A percentile compares a stretch with the other conserved stretches of the same genome.
Evolutionary conservation across 768 basidiomycete genomes (phyloP).

Genomic region (Termitomyces bulborhizus): DNA sequence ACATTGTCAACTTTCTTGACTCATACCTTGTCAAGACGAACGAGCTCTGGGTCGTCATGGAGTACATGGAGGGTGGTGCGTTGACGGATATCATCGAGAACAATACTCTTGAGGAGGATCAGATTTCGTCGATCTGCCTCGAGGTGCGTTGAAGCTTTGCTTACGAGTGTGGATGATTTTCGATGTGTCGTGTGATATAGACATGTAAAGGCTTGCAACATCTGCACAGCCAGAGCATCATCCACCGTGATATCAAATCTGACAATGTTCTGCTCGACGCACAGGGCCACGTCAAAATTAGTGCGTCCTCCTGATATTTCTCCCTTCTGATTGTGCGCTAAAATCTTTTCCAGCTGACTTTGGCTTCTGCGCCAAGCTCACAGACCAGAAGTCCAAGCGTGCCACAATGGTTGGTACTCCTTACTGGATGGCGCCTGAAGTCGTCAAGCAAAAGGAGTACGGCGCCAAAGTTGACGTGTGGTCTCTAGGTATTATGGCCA

Average conservation of each 20-base stretch:
- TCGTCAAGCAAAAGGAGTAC: slow-evolving; percentile 96
- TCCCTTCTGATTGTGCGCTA: not conserved
- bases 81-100: slow-evolving; percentile 98
- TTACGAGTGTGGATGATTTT: not conserved
- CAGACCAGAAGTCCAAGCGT: slow-evolving; percentile 93
- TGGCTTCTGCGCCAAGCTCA: slow-evolving; percentile 93
- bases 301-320: slow-evolving; percentile 44
- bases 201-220: slow-evolving; percentile 95
- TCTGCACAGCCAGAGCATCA: slow-evolving; percentile 89
- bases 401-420: slow-evolving; percentile 99
- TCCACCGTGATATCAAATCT: slow-evolving; percentile 96
- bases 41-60: slow-evolving; percentile 98
- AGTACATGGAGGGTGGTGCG: slow-evolving; percentile 98
- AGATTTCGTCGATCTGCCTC: slow-evolving; percentile 85
- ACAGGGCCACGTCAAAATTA: slow-evolving; percentile 93
- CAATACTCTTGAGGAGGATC: slow-evolving; percentile 91
- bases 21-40: slow-evolving; percentile 83
- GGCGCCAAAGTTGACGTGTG: slow-evolving; percentile 96
- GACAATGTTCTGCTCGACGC: slow-evolving; percentile 94
- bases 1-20: slow-evolving; percentile 94
- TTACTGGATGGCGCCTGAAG: slow-evolving; percentile 99
- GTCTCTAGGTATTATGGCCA: slow-evolving; percentile 97
- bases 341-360: slow-evolving; percentile 67
- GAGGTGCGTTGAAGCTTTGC: slow-evolving; percentile 54
- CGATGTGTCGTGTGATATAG: slow-evolving; percentile 30